A percentile compares a stretch with the other conserved stretches of the same genome.
phyloP scores from a whole-genome alignment of 352 stramenopile genomes.

The Pythium aquatile region DNA sequence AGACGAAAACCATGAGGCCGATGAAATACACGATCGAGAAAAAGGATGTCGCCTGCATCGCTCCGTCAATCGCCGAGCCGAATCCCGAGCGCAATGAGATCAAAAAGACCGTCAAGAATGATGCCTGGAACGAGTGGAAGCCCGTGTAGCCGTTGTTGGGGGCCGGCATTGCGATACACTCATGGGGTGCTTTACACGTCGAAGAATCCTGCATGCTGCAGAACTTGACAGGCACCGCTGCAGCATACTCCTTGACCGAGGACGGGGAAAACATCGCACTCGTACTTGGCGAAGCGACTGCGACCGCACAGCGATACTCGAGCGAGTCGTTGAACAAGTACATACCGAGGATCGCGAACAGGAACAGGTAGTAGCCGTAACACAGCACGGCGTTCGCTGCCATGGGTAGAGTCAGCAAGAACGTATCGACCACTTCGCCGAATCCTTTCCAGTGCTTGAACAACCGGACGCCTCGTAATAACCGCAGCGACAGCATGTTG shows the following conservation, averaged over 20 bases:
- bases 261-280: slow-evolving; percentile 26
- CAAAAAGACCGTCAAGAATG: slow-evolving; percentile 79
- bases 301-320: slow-evolving; percentile 59
- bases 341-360: slow-evolving; percentile 85
- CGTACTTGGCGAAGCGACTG: slow-evolving; percentile 26
- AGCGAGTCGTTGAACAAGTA: slow-evolving; percentile 86
- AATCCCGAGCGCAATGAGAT: slow-evolving; percentile 80
- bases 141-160: slow-evolving; percentile 77
- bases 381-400: slow-evolving; percentile 68
- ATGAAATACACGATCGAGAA: slow-evolving; percentile 83
- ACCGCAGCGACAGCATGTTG: slow-evolving; percentile 68
- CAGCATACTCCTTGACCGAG: slow-evolving; percentile 38
- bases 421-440: slow-evolving; percentile 78
- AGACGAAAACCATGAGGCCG: slow-evolving; percentile 77
- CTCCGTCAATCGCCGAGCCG: slow-evolving; percentile 67
- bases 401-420: slow-evolving; percentile 69
- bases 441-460: slow-evolving; percentile 80
- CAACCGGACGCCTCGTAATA: slow-evolving; percentile 68
- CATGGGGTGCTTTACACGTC: slow-evolving; percentile 32
- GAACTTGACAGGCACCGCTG: slow-evolving; percentile 53
- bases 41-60: slow-evolving; percentile 67
- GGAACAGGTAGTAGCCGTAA: slow-evolving; percentile 85
- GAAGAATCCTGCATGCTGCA: slow-evolving; percentile 42
- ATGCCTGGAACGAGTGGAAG: slow-evolving; percentile 83
- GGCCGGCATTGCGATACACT: slow-evolving; percentile 55